A percentile compares a stretch with the other conserved stretches of the same genome.
Conservation (phyloP, 768 basidiomycete genomes). For the Paxillus involutus region DNA sequence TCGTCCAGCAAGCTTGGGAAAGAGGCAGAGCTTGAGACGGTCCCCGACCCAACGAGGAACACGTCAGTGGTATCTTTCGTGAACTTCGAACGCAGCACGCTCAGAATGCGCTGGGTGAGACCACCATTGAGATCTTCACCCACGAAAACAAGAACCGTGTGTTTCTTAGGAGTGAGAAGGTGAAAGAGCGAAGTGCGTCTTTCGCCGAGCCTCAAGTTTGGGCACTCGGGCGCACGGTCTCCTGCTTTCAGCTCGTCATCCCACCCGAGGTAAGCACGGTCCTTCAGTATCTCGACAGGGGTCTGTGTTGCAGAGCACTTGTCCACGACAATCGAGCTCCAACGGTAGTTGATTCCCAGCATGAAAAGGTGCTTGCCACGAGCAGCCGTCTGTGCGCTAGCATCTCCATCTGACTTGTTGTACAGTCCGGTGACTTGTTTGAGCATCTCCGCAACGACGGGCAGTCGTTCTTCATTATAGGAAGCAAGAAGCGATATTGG, state of each 20-base stretch:
- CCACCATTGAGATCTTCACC: neutral
- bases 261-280: neutral
- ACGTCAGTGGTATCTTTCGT: neutral
- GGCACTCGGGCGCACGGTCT: conserved; percentile 28
- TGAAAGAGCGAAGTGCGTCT: conserved; percentile 10
- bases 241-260: conserved; percentile 13
- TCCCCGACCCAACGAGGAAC: neutral
- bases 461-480: conserved; percentile 29
- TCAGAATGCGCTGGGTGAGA: neutral
- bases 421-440: conserved; percentile 17
- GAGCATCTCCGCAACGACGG: conserved; percentile 31
- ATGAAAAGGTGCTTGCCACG: conserved; percentile 1
- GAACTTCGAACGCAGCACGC: neutral
- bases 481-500: conserved; percentile 20
- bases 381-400: neutral
- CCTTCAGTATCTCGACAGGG: neutral
- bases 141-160: conserved; percentile 44
- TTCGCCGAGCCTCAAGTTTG: conserved; percentile 4
- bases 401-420: neutral
- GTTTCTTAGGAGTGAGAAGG: conserved; percentile 19
- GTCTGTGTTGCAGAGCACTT: neutral
- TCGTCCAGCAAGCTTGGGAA: neutral
- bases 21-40: neutral
- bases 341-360: conserved; percentile 30
- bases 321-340: conserved; percentile 25